Evolutionary conservation across 2,329 filamentous ascomycete species (phyloP), one percentile per base, ranked within the genome.

Genomic region (Torrubiellomyces zombiae): DNA sequence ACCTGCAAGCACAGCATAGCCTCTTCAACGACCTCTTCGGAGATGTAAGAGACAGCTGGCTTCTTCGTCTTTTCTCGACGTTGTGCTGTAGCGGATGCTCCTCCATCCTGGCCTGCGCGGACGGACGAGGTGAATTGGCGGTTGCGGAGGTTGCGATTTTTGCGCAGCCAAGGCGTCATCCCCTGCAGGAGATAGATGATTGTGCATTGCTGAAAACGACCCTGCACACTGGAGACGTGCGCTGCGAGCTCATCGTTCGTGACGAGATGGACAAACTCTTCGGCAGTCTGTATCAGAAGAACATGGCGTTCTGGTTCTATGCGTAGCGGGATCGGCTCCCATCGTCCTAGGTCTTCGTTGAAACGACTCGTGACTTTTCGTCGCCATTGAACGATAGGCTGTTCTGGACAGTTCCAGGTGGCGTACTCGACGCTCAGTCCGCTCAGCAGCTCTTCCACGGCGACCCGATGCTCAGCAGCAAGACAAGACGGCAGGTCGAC

Each of bases 101-200:
- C 34, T 4, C 29, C 32, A n/a, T 45, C 45, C 8, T 48, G 47
- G 13, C 20, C n/a, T 10, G 55, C 48, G 7, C 72, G 60, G 1
- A 82, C 76, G 17, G 66, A 67, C 0, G 68, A 68, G 26, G 64
- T 56, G 42, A 76, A 85, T 24, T 73, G 65, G 24, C 72, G 58
- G 39, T 85, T 81, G 18, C 71, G 63, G 2, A 66, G 50, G 33
- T 64, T 76, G 23, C 62, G 60, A 35, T 78, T 81, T 44, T 75
- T 80, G 29, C 67, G 63, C 52, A 73, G 66, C 68, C 74, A 80
- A 0, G 57, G 38, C 0, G 45, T 53, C 1, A 85, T 52, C 1
- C 78, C 78, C 38, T 86, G 74, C 12, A 89, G 64, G 1, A 86
- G 50, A 38, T 81, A 82, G 20, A 86, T 65, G 9, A 72, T 45